Evolutionary conservation across 495 filamentous ascomycete genomes (phyloP).

Genomic region (Collariella sp.): DNA sequence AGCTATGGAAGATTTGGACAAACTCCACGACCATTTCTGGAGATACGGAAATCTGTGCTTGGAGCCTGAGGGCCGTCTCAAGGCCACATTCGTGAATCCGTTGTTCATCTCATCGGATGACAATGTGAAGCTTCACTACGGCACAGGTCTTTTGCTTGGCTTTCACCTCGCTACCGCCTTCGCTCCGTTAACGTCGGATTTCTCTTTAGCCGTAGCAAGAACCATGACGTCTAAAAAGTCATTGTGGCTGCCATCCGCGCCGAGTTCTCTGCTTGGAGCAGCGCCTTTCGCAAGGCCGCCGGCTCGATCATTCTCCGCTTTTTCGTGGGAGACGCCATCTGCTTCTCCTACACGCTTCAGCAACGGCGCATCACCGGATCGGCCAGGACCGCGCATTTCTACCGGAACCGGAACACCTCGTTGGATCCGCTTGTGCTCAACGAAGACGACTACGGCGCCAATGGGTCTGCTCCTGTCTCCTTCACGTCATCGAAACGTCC

Average conservation of each 20-base stretch:
- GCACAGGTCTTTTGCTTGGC: constrained; percentile 21
- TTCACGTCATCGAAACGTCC: constrained; percentile 27
- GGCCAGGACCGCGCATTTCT: not conserved
- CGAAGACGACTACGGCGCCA: constrained; percentile 6
- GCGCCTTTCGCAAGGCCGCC: constrained; percentile 9
- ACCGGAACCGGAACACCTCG: constrained; percentile 1
- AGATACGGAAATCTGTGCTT: not conserved
- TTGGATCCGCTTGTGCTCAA: constrained; percentile 11
- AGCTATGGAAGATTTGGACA: not conserved
- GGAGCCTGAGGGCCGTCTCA: not conserved
- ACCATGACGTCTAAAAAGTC: not conserved
- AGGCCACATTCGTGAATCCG: constrained; percentile 12
- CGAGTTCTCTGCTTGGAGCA: constrained; percentile 20
- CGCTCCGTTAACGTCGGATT: not conserved
- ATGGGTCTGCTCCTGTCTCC: constrained; percentile 13
- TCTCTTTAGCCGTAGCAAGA: not conserved
- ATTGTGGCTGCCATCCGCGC: constrained; percentile 4
- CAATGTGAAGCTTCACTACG: constrained; percentile 15
- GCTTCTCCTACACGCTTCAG: constrained; percentile 18
- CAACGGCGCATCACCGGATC: not conserved
- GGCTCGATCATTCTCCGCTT: constrained; percentile 14
- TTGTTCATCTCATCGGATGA: constrained; percentile 9
- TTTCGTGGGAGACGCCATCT: constrained; percentile 18
- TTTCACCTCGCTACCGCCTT: constrained; percentile 25
- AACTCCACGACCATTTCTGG: constrained; percentile 1